These are phyloP conservation scores for Saksenaea oblongispora DNA, from an alignment of 371 early-diverging fungal species.

Conservation along the genomic window DNA sequence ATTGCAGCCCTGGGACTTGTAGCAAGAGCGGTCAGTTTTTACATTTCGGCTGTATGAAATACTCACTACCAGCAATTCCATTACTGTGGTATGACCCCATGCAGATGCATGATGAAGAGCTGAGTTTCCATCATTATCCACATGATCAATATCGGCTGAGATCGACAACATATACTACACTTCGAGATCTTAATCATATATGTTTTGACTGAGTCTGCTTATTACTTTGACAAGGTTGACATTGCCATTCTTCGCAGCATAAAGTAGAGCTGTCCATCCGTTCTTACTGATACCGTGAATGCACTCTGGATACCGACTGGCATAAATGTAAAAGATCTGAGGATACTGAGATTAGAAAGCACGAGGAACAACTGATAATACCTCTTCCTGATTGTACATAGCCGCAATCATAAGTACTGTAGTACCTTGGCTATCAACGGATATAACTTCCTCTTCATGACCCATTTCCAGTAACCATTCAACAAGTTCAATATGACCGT, in stretches of 20 bases:
- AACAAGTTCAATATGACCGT: conserved; percentile 48
- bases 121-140: conserved; percentile 54
- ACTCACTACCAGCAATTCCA: conserved; percentile 47
- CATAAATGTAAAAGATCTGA: conserved; percentile 51
- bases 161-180: conserved; percentile 46
- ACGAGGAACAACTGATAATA: conserved; percentile 4
- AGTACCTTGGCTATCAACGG: conserved; percentile 49
- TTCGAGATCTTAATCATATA: neutral
- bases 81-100: conserved; percentile 51
- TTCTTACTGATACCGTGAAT: conserved; percentile 52
- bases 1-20: conserved; percentile 49
- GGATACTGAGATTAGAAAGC: neutral
- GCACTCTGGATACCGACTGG: conserved; percentile 47
- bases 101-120: conserved; percentile 54
- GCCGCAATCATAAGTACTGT: conserved; percentile 55
- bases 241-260: conserved; percentile 53
- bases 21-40: neutral
- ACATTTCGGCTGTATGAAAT: neutral
- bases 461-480: conserved; percentile 42
- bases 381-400: conserved; percentile 51
- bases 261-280: conserved; percentile 48
- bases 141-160: conserved; percentile 54
- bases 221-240: conserved; percentile 48
- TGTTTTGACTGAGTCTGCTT: neutral
- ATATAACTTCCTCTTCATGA: conserved; percentile 55